Base-by-base conservation (phyloP, 2,329 filamentous ascomycete genomes). In the Calonectria honghensis region DNA sequence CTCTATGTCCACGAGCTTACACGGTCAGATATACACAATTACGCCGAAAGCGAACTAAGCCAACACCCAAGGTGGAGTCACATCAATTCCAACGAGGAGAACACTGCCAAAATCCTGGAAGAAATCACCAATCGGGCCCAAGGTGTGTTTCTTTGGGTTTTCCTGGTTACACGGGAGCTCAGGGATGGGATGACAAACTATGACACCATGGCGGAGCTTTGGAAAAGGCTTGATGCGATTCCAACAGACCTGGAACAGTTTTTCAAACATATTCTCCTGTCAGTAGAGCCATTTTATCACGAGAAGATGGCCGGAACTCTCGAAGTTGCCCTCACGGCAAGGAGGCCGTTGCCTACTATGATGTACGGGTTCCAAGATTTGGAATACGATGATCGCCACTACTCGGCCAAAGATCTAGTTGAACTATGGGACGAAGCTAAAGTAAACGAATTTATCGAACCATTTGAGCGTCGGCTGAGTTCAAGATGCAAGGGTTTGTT, bases 71-170 rank as follows among this genome's bases (percentile, higher is more conserved):
- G 41, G n/a, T 77, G 75, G 59, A 16, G 31, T 32, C 14, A 57
- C 16, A 31, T 27, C 20, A n/a, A 52, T n/a, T n/a, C 35, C 6
- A 41, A 72, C 24, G 41, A 50, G 18, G n/a, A 24, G 4, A 50
- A 52, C 5, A 39, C 54, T 20, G 31, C 29, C 5, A 51, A 68
- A 10, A 10, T 37, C 20, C 14, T 76, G 6, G 32, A 66, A 0
- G 27, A 39, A 6, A 72, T 80, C 18, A 31, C 63, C 1, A n/a
- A 51, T 3, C 70, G 65, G 24, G 68, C 78, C 1, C 39, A 74
- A 13, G 78, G 78, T 0, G 73, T 79, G 1, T 80, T 80, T 32
- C 73, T 80, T 0, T 80, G 76, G 78, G 77, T 77, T 9, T 75
- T 79, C n/a, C 31, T 80, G 0, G 76, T 73, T 6, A 74, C 73